phyloP scores from a whole-genome alignment of 805 yeast genomes.

The Zygosaccharomyces bisporus region DNA sequence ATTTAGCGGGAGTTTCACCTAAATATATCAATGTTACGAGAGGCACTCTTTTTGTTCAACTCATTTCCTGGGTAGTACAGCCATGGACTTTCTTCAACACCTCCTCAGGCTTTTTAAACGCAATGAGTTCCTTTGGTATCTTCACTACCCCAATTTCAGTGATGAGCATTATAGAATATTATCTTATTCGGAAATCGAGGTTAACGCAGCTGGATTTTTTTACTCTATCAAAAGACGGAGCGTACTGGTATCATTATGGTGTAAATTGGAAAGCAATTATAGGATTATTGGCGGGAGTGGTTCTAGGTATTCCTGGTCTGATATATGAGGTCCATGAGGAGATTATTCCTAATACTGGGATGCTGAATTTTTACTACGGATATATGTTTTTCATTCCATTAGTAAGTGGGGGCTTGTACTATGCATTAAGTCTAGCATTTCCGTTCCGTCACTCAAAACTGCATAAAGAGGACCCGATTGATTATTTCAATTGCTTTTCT shows the following conservation, averaged over 20 bases:
- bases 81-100: constrained; percentile 42
- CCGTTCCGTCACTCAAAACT: constrained; percentile 19
- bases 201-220: constrained; percentile 37
- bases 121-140: constrained; percentile 39
- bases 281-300: constrained; percentile 16
- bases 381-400: constrained; percentile 24
- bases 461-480: constrained; percentile 19
- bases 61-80: constrained; percentile 39
- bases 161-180: constrained; percentile 38
- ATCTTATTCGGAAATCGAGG: constrained; percentile 33
- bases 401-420: constrained; percentile 16
- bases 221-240: constrained; percentile 24
- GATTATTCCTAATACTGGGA: constrained; percentile 13
- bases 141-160: constrained; percentile 39
- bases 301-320: constrained; percentile 24
- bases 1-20: constrained; percentile 37
- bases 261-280: constrained; percentile 18
- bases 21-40: constrained; percentile 35
- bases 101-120: constrained; percentile 36
- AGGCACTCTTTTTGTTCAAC: constrained; percentile 37
- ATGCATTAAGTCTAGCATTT: constrained; percentile 10
- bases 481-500: constrained; percentile 26
- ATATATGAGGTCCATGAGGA: constrained; percentile 17
- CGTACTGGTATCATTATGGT: constrained; percentile 24
- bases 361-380: constrained; percentile 24